phyloP scores from a whole-genome alignment of 306 rosid genomes.

The Phaseolus lunatus region DNA sequence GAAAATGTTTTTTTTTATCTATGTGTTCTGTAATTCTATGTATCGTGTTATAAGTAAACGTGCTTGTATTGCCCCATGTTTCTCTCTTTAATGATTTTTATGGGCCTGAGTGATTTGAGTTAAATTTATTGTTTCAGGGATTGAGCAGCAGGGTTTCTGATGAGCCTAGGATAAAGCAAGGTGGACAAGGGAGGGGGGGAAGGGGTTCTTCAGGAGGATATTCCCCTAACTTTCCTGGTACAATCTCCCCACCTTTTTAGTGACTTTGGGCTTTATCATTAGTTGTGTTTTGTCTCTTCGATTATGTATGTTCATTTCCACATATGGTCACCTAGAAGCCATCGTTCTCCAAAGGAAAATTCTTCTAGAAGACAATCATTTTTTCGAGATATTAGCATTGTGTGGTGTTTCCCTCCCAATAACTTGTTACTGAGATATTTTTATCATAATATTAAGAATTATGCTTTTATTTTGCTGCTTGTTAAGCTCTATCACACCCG shows the following conservation, averaged over 20 bases:
- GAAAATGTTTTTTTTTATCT: background rate
- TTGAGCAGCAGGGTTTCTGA: conserved; percentile 54
- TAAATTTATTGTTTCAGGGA: conserved; percentile 54
- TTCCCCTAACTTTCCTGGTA: conserved; percentile 55
- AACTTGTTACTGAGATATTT: conserved; percentile 7
- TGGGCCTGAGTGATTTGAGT: background rate
- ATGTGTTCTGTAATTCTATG: background rate
- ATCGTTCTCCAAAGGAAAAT: background rate
- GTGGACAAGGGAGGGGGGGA: conserved; percentile 61
- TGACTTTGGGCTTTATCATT: conserved; percentile 24
- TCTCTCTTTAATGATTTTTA: conserved; percentile 23
- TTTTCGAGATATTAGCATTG: background rate
- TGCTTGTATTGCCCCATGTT: conserved; percentile 13
- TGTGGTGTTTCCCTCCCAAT: background rate
- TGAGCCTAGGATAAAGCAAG: conserved; percentile 56
- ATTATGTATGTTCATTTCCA: conserved; percentile 30
- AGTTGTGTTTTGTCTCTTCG: conserved; percentile 12
- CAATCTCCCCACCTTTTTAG: conserved; percentile 2
- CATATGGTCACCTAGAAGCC: conserved; percentile 22
- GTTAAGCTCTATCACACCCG: background rate
- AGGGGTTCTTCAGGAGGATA: conserved; percentile 71
- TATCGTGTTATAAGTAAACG: conserved; percentile 26
- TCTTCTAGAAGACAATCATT: conserved; percentile 5
- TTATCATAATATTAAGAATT: background rate
- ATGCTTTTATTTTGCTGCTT: conserved; percentile 9